These are phyloP conservation scores for Straminergon stramineum DNA, from an alignment of 225 moss, liverwort and hornwort genomes.

Conservation along the genomic window DNA sequence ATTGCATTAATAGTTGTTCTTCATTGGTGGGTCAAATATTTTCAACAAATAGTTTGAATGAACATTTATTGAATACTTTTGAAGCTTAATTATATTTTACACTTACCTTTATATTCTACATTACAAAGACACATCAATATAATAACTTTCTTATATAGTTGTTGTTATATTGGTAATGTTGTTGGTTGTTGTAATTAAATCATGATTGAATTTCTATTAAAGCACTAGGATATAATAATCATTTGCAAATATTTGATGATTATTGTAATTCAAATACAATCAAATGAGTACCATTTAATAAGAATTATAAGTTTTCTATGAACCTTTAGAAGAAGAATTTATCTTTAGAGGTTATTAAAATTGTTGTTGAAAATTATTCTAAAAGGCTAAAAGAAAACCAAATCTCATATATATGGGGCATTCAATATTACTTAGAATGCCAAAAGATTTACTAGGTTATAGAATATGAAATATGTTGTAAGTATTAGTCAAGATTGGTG, in stretches of 20 bases:
- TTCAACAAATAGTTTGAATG: neutral
- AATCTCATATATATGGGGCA: neutral
- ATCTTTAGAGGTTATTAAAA: neutral
- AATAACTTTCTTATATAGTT: neutral
- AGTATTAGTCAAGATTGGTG: neutral
- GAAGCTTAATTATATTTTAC: neutral
- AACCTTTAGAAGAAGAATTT: neutral
- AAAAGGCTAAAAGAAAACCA: neutral
- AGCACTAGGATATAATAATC: neutral
- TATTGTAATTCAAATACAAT: neutral
- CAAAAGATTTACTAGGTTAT: neutral
- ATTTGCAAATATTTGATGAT: neutral
- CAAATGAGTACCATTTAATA: neutral
- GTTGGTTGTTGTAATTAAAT: neutral
- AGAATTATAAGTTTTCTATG: neutral
- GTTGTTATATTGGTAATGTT: neutral
- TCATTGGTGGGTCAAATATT: neutral
- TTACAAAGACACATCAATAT: neutral
- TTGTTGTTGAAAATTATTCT: neutral
- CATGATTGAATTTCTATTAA: neutral
- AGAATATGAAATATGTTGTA: neutral
- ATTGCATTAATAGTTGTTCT: neutral
- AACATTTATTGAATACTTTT: neutral
- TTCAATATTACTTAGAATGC: too few species aligned
- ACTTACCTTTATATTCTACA: neutral